These are phyloP conservation scores for Tetrahymena malaccensis DNA, from an alignment of 73 alveolate genomes.

Conservation along the genomic window DNA sequence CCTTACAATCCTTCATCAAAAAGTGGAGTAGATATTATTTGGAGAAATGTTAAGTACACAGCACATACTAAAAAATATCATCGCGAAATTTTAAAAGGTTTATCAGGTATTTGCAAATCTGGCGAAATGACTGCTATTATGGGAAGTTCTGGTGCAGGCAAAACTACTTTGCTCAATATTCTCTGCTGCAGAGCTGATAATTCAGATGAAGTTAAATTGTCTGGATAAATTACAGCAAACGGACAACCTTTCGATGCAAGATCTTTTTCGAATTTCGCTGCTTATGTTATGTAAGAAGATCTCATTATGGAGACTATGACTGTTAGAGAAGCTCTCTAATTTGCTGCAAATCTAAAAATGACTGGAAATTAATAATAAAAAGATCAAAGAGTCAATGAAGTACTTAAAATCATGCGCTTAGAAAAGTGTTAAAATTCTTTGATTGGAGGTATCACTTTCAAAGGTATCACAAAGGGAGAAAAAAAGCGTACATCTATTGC, in stretches of 20 bases:
- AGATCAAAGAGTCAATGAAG: neutral
- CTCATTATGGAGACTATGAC: slow-evolving; percentile 23
- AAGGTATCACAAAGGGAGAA: slow-evolving; percentile 49
- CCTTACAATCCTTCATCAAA: neutral
- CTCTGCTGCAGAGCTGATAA: slow-evolving; percentile 6
- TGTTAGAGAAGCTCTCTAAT: slow-evolving; percentile 23
- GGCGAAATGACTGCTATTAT: slow-evolving; percentile 43
- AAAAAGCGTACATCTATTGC: slow-evolving; percentile 52
- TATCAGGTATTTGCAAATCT: slow-evolving; percentile 13
- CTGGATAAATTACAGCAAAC: slow-evolving; percentile 21
- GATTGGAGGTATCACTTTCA: slow-evolving; percentile 26
- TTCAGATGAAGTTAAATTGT: neutral
- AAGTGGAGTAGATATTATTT: neutral
- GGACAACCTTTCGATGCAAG: slow-evolving; percentile 2
- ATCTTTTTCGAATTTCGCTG: slow-evolving; percentile 58
- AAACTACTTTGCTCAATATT: slow-evolving; percentile 40
- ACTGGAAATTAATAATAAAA: neutral
- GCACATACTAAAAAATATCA: neutral
- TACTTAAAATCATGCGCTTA: slow-evolving; percentile 20
- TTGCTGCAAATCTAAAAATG: slow-evolving; percentile 50
- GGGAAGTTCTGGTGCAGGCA: slow-evolving; percentile 50
- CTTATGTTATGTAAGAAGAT: slow-evolving; percentile 70
- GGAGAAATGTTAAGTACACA: neutral
- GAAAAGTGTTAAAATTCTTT: slow-evolving; percentile 18
- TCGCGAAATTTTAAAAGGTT: slow-evolving; percentile 2